These are phyloP conservation scores for Macrocybe sp. DNA, from an alignment of 1,284 basidiomycete genomes.

Conservation along the genomic window DNA sequence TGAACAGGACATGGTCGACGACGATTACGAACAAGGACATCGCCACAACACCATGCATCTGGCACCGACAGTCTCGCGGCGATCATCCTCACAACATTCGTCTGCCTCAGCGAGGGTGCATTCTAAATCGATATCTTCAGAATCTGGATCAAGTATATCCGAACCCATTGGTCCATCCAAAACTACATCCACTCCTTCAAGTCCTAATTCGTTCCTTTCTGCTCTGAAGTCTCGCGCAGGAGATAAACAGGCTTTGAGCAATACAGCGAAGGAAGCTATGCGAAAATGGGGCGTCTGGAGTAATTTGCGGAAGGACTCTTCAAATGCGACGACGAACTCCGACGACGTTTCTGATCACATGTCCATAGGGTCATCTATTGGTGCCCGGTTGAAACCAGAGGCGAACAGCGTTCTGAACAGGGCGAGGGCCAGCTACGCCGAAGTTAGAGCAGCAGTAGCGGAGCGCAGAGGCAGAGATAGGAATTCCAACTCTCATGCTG, in stretches of 20 bases:
- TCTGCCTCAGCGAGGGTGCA: slow-evolving; percentile 15
- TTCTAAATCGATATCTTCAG: slow-evolving; percentile 14
- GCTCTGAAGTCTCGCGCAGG: slow-evolving; percentile 69
- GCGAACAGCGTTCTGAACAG: slow-evolving; percentile 26
- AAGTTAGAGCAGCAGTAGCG: slow-evolving; percentile 65
- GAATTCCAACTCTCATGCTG: slow-evolving; percentile 6
- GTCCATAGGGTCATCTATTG: slow-evolving; percentile 33
- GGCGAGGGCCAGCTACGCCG: slow-evolving; percentile 57
- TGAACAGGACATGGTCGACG: slow-evolving; percentile 18
- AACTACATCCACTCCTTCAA: slow-evolving; percentile 24
- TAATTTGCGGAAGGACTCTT: slow-evolving; percentile 48
- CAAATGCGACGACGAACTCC: slow-evolving; percentile 16
- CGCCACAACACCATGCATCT: slow-evolving; percentile 9
- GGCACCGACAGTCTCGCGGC: slow-evolving; percentile 15
- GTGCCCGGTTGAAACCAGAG: slow-evolving; percentile 29
- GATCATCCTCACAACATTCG: slow-evolving; percentile 27
- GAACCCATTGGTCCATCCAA: slow-evolving; percentile 2
- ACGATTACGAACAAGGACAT: slow-evolving; percentile 16
- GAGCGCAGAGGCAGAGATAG: slow-evolving; percentile 51
- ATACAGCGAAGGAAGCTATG: slow-evolving; percentile 79
- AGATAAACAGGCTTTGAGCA: slow-evolving; percentile 80
- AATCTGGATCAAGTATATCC: slow-evolving; percentile 14
- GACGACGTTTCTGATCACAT: slow-evolving; percentile 43
- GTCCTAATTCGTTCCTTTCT: slow-evolving; percentile 58
- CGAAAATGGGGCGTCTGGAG: slow-evolving; percentile 75